These are phyloP conservation scores for Trichoderma endophyticum DNA, from an alignment of 2,329 filamentous ascomycete genomes.

Conservation along the genomic window DNA sequence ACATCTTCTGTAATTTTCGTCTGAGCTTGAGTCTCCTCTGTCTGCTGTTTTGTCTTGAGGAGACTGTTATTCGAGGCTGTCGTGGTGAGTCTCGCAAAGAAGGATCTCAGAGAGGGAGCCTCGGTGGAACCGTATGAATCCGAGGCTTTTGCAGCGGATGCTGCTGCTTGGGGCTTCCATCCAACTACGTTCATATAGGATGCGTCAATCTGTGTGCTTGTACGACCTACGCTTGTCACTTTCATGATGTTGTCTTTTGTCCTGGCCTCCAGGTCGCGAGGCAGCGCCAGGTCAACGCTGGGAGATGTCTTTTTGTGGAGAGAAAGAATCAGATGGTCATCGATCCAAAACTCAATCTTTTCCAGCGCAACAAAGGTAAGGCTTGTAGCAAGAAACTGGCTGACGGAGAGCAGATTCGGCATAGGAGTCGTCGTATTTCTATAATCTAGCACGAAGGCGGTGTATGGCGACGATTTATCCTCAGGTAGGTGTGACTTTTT, in stretches of 20 bases:
- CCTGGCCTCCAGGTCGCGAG: constrained; percentile 73
- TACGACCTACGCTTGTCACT: constrained; percentile 73
- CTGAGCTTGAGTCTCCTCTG: constrained; percentile 61
- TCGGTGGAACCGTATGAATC: constrained; percentile 50
- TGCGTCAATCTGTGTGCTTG: constrained; percentile 89
- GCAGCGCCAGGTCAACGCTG: constrained; percentile 67
- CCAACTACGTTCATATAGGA: constrained; percentile 83
- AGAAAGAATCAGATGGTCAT: constrained; percentile 76
- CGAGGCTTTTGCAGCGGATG: constrained; percentile 39
- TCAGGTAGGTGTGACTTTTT: constrained; percentile 73
- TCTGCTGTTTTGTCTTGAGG: constrained; percentile 54
- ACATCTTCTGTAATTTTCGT: constrained; percentile 67
- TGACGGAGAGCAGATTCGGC: constrained; percentile 79
- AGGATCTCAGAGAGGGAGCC: constrained; percentile 66
- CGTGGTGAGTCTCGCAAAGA: constrained; percentile 75
- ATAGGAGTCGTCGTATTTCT: constrained; percentile 83
- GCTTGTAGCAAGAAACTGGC: constrained; percentile 91
- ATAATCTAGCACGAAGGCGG: constrained; percentile 93
- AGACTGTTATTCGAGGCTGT: constrained; percentile 48
- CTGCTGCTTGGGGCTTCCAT: constrained; percentile 63
- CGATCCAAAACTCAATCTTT: constrained; percentile 83
- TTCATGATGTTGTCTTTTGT: constrained; percentile 90
- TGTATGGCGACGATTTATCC: constrained; percentile 65
- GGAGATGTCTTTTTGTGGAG: constrained; percentile 85
- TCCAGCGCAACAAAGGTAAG: constrained; percentile 91